A percentile compares a stretch with the other conserved stretches of the same genome.
phyloP scores from a whole-genome alignment of 192 early-diverging fungal species.

The Spizellomyces sp. region DNA sequence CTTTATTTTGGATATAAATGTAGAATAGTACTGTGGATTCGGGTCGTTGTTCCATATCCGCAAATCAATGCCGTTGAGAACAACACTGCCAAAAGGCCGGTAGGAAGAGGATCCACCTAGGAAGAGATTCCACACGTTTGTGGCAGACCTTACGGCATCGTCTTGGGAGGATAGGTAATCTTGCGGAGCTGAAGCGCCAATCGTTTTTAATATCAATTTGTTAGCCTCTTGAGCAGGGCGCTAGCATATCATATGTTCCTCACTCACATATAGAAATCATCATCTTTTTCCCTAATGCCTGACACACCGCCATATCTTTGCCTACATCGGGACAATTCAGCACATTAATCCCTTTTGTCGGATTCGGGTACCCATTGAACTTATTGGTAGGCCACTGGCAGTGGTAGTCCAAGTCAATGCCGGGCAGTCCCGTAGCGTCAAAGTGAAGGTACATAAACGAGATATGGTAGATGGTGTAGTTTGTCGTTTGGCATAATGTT shows the following conservation, averaged over 20 bases:
- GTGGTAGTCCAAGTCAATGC: conserved; percentile 69
- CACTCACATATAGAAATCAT: conserved; percentile 72
- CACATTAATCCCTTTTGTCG: conserved; percentile 58
- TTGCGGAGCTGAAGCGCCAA: conserved; percentile 2
- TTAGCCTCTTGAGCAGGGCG: not conserved
- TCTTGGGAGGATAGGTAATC: not conserved
- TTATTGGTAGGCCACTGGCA: conserved; percentile 49
- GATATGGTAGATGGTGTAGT: conserved; percentile 37
- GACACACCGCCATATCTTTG: conserved; percentile 69
- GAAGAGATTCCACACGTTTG: conserved; percentile 77
- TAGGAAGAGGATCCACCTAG: conserved; percentile 59
- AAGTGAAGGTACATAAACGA: conserved; percentile 60
- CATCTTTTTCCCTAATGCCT: conserved; percentile 71
- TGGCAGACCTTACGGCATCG: conserved; percentile 45
- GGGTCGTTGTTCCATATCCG: conserved; percentile 44
- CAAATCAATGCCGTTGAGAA: conserved; percentile 66
- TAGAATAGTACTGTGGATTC: conserved; percentile 9
- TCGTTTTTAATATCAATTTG: not conserved
- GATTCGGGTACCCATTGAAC: conserved; percentile 37
- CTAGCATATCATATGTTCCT: not conserved
- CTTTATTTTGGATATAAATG: conserved; percentile 16
- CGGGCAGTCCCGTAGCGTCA: conserved; percentile 58
- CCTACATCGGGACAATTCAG: conserved; percentile 72
- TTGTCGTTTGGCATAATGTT: conserved; percentile 27
- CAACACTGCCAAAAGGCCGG: conserved; percentile 69